Percentiles rank a stretch among this genome's conserved stretches.
These are phyloP conservation scores for Phytophthora colocasiae DNA, from an alignment of 352 stramenopile genomes.

Conservation along the genomic window DNA sequence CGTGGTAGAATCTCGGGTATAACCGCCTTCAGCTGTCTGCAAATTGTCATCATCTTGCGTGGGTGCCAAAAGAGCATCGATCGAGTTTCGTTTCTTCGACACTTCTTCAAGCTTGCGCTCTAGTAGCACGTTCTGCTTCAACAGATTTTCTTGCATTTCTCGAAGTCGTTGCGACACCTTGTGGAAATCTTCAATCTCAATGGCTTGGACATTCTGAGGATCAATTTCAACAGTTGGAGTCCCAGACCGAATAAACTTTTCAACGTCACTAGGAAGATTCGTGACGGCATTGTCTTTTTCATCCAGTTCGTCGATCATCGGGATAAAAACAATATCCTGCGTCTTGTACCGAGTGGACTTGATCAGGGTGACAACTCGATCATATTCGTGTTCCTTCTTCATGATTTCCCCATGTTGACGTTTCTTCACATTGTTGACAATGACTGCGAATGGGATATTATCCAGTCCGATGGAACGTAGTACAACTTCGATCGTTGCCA, in stretches of 20 bases:
- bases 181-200: slow-evolving; percentile 11
- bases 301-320: slow-evolving; percentile 16
- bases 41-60: too few relatives aligned
- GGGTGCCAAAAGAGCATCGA: too few relatives aligned
- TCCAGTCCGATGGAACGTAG: slow-evolving; percentile 23
- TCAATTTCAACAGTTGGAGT: slow-evolving; percentile 2
- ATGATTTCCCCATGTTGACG: slow-evolving; percentile 20
- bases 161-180: slow-evolving; percentile 6
- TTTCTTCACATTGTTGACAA: slow-evolving; percentile 32
- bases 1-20: too few relatives aligned
- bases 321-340: slow-evolving; percentile 18
- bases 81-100: not conserved
- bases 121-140: not conserved
- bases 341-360: slow-evolving; percentile 17
- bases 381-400: slow-evolving; percentile 11
- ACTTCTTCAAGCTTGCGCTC: not conserved
- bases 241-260: not conserved
- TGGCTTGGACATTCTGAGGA: not conserved
- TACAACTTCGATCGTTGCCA: slow-evolving; percentile 28
- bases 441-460: slow-evolving; percentile 13
- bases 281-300: slow-evolving; percentile 9
- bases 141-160: not conserved
- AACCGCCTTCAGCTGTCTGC: too few relatives aligned
- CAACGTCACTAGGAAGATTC: slow-evolving; percentile 2
- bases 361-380: slow-evolving; percentile 11